phyloP scores from a whole-genome alignment of 306 rosid species.

The Parietaria judaica region DNA sequence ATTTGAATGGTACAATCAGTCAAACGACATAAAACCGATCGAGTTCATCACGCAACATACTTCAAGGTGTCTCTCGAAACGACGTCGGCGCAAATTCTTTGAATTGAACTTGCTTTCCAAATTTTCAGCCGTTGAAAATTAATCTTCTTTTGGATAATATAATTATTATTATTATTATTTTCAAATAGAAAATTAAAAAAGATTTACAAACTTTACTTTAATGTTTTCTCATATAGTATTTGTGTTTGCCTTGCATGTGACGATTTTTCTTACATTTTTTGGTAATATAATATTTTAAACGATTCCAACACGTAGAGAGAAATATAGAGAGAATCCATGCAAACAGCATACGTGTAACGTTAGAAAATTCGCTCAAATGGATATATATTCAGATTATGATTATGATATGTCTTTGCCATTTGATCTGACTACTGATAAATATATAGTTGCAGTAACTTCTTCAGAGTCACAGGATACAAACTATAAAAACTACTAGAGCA shows the following conservation, averaged over 20 bases:
- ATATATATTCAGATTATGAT: not conserved
- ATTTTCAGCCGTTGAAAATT: not conserved
- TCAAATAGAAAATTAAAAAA: not conserved
- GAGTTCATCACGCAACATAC: not conserved
- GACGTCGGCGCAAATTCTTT: conserved; percentile 16
- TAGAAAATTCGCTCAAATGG: not conserved
- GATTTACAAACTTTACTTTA: too few relatives aligned
- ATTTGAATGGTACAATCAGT: too few relatives aligned
- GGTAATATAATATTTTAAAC: too few relatives aligned
- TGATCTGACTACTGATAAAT: conserved; percentile 10
- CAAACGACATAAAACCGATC: not conserved
- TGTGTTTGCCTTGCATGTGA: too few relatives aligned
- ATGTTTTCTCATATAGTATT: too few relatives aligned
- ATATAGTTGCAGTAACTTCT: not conserved
- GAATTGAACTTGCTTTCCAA: not conserved
- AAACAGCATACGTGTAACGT: conserved; percentile 3
- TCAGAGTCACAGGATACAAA: not conserved
- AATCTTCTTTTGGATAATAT: not conserved
- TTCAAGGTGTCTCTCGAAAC: not conserved
- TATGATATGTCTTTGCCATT: not conserved
- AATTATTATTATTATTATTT: not conserved
- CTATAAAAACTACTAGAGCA: not conserved
- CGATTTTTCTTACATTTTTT: too few relatives aligned
- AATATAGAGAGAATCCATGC: not conserved
- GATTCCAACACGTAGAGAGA: not conserved